These are phyloP conservation scores for Linnemannia exigua DNA, from an alignment of 192 early-diverging fungal species.

Conservation along the genomic window DNA sequence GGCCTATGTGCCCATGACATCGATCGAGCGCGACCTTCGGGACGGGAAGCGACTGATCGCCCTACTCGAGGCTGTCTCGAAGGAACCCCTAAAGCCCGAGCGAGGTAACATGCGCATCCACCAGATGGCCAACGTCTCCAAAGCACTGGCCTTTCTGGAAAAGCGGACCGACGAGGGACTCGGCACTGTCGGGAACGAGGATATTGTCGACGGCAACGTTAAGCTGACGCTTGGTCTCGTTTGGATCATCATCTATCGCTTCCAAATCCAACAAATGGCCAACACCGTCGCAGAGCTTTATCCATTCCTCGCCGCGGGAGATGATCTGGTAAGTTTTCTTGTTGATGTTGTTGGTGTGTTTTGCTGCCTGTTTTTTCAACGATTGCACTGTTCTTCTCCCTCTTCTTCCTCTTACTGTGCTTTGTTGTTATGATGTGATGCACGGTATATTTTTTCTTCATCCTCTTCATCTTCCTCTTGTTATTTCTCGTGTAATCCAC, in stretches of 20 bases:
- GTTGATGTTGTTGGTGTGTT: background rate
- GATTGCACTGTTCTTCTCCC: background rate
- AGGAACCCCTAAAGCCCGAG: slow-evolving; percentile 79
- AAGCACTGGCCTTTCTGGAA: slow-evolving; percentile 76
- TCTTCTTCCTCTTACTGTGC: background rate
- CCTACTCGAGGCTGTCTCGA: slow-evolving; percentile 78
- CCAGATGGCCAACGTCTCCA: slow-evolving; percentile 83
- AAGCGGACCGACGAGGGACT: slow-evolving; percentile 59
- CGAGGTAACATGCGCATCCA: slow-evolving; percentile 82
- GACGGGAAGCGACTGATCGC: slow-evolving; percentile 81
- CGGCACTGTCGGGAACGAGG: slow-evolving; percentile 76
- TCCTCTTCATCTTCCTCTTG: background rate
- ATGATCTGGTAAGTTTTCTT: slow-evolving; percentile 49
- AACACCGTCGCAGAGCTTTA: slow-evolving; percentile 55
- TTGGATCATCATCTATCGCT: slow-evolving; percentile 68
- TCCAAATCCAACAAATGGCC: slow-evolving; percentile 66
- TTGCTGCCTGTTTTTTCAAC: background rate
- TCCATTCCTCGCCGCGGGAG: slow-evolving; percentile 35
- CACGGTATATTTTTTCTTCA: background rate
- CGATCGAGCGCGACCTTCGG: slow-evolving; percentile 67
- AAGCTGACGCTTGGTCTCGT: slow-evolving; percentile 74
- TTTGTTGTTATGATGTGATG: too few species aligned
- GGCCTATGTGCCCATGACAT: slow-evolving; percentile 31
- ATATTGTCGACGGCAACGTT: slow-evolving; percentile 81
- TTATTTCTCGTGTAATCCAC: background rate